phyloP scores from a whole-genome alignment of 2,329 filamentous ascomycete species.

The Xylariaceae sp. region DNA sequence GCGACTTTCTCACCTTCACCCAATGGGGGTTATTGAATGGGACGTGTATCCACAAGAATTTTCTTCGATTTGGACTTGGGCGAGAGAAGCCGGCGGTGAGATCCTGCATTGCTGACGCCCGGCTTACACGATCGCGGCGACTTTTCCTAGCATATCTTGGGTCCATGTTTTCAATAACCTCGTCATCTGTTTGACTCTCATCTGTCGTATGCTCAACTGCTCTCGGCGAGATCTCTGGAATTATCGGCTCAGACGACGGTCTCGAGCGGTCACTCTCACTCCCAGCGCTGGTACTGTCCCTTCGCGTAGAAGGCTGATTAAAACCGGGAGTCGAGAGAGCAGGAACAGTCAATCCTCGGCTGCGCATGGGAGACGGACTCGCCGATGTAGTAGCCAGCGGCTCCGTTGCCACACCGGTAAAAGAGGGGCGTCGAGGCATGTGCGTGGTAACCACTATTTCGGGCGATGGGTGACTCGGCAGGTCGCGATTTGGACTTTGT shows the following conservation, averaged over 20 bases:
- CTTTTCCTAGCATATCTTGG: constrained; percentile 1
- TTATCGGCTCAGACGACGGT: constrained; percentile 31
- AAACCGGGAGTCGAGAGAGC: constrained; percentile 26
- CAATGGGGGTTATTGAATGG: constrained; percentile 55
- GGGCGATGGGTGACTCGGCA: constrained; percentile 23
- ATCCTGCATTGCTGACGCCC: constrained; percentile 25
- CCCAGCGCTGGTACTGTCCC: constrained; percentile 20
- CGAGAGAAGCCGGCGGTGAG: constrained; percentile 38
- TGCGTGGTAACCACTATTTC: constrained; percentile 37
- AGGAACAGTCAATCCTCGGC: constrained; percentile 33
- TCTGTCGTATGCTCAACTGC: not conserved
- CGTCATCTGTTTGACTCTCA: not conserved
- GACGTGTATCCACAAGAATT: constrained; percentile 56
- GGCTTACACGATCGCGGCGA: constrained; percentile 12
- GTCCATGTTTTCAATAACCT: constrained; percentile 5
- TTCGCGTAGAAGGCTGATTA: constrained; percentile 25
- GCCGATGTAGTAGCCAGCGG: constrained; percentile 14
- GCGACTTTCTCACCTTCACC: constrained; percentile 45
- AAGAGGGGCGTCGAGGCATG: constrained; percentile 24
- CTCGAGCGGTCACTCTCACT: constrained; percentile 19
- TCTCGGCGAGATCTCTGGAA: constrained; percentile 22
- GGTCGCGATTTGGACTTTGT: constrained; percentile 9
- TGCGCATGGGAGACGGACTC: constrained; percentile 12
- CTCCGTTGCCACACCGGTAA: constrained; percentile 21
- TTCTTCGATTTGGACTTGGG: constrained; percentile 37